A percentile compares a stretch with the other conserved stretches of the same genome.
phyloP scores from a whole-genome alignment of 305 asterid genomes.

The Rubia peregrina region DNA sequence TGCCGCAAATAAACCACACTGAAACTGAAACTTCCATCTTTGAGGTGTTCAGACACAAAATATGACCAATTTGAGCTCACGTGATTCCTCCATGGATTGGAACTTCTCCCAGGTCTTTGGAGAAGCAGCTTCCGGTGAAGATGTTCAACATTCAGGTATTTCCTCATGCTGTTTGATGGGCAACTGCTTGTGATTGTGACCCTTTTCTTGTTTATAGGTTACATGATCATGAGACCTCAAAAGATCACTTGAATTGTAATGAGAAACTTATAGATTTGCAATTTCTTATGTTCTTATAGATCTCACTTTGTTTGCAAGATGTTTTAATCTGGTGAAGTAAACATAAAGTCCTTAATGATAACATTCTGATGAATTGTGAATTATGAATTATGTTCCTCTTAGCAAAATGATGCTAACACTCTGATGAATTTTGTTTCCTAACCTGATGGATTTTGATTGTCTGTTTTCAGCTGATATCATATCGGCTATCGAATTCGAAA shows the following conservation, averaged over 20 bases:
- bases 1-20: no score
- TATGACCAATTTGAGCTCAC: slow-evolving; percentile 34
- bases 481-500: slow-evolving; percentile 66
- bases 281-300: background rate
- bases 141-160: slow-evolving; percentile 46
- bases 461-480: slow-evolving; percentile 49
- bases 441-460: background rate
- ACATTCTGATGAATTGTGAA: no score
- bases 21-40: no score
- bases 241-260: background rate
- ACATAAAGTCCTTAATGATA: background rate
- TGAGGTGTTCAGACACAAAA: no score
- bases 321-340: background rate
- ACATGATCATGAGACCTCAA: background rate
- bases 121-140: slow-evolving; percentile 54
- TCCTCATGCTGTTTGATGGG: background rate
- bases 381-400: background rate
- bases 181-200: no score
- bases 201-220: background rate
- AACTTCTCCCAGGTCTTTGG: slow-evolving; percentile 72
- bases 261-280: background rate
- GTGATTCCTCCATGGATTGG: slow-evolving; percentile 43
- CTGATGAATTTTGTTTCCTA: background rate
- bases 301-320: background rate
- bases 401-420: background rate